Evolutionary conservation across 2,329 filamentous ascomycete species (phyloP).

Genomic region (Aspergillus fumigatiaffinis): DNA sequence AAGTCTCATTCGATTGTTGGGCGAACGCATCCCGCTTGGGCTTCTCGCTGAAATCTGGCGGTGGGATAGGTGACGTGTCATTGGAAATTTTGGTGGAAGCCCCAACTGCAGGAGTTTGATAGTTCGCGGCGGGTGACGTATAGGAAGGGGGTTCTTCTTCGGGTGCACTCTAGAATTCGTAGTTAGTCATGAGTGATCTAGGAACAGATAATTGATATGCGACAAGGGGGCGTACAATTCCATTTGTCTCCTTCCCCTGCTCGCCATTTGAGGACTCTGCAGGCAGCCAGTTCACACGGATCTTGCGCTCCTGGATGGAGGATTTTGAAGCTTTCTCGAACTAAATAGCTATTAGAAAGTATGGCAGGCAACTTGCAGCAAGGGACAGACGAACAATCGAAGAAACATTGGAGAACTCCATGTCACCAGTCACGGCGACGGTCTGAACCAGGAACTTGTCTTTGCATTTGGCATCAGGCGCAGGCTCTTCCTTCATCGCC

Average conservation of each 20-base stretch:
- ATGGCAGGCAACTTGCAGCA: slow-evolving; percentile 10
- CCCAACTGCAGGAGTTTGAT: slow-evolving; percentile 43
- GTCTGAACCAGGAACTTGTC: slow-evolving; percentile 98
- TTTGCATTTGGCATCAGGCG: slow-evolving; percentile 80
- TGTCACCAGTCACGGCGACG: slow-evolving; percentile 74
- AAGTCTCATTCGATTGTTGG: slow-evolving; percentile 32
- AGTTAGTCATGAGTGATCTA: slow-evolving; percentile 4
- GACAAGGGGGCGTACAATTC: slow-evolving; percentile 27
- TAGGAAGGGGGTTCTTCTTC: slow-evolving; percentile 52
- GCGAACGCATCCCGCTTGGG: slow-evolving; percentile 36
- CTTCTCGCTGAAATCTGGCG: slow-evolving; percentile 34
- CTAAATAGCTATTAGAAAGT: slow-evolving; percentile 41
- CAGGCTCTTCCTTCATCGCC: slow-evolving; percentile 94
- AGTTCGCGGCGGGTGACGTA: slow-evolving; percentile 51
- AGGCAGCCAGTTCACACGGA: slow-evolving; percentile 80
- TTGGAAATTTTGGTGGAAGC: slow-evolving; percentile 41
- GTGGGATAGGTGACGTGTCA: slow-evolving; percentile 30
- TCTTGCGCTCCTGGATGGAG: slow-evolving; percentile 87
- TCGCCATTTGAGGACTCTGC: slow-evolving; percentile 44
- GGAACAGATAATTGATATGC: neutral
- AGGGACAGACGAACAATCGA: slow-evolving; percentile 63
- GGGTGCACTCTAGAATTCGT: slow-evolving; percentile 19
- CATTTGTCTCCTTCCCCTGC: slow-evolving; percentile 28
- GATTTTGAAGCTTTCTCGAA: slow-evolving; percentile 74
- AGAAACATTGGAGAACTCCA: slow-evolving; percentile 75